A percentile compares a stretch with the other conserved stretches of the same genome.
These are phyloP conservation scores for Colletotrichum lentis DNA, from an alignment of 2,329 filamentous ascomycete genomes.

Conservation along the genomic window DNA sequence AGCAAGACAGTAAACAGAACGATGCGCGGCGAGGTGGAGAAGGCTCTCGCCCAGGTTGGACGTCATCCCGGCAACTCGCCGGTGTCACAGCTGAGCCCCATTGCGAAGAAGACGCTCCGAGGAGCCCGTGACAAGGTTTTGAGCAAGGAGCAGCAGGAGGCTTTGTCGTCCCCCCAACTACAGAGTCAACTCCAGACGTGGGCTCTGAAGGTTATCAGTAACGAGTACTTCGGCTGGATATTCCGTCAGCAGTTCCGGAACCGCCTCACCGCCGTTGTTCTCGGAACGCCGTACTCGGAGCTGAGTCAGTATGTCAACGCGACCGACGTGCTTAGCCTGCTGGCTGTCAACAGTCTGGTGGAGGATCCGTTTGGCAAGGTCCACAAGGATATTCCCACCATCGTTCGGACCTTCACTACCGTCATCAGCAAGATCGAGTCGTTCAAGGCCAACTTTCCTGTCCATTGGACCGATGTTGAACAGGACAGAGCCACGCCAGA, in stretches of 20 bases:
- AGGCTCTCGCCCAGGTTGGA: constrained; percentile 54
- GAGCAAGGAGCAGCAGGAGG: constrained; percentile 63
- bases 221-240: constrained; percentile 67
- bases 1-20: constrained; percentile 49
- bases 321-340: constrained; percentile 70
- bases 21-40: constrained; percentile 56
- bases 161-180: constrained; percentile 59
- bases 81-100: constrained; percentile 58
- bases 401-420: constrained; percentile 76
- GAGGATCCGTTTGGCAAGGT: constrained; percentile 89
- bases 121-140: constrained; percentile 59
- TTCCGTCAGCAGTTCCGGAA: constrained; percentile 76
- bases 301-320: constrained; percentile 75
- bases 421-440: constrained; percentile 74
- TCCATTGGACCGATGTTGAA: constrained; percentile 82
- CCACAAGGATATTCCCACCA: constrained; percentile 77
- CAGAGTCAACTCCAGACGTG: constrained; percentile 58
- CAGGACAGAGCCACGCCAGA: constrained; percentile 66
- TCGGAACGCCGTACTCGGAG: constrained; percentile 78
- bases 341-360: constrained; percentile 76
- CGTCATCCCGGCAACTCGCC: constrained; percentile 59
- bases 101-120: constrained; percentile 59
- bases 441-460: constrained; percentile 66
- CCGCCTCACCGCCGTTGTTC: constrained; percentile 70
- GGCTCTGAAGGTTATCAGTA: constrained; percentile 54